These are phyloP conservation scores for Melanogaster broomeanus DNA, from an alignment of 768 basidiomycete genomes.

Conservation along the genomic window DNA sequence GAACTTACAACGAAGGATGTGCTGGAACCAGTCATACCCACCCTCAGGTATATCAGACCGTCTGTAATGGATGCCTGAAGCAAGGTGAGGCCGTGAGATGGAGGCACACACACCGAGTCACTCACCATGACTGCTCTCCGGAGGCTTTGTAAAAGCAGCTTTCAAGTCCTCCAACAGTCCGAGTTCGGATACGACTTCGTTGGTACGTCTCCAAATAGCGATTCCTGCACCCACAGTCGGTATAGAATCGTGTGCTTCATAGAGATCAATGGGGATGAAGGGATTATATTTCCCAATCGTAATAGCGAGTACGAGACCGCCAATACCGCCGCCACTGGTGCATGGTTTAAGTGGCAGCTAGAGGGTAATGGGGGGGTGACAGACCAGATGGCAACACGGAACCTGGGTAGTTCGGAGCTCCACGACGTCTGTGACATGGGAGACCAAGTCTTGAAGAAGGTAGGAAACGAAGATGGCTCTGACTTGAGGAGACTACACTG, in stretches of 20 bases:
- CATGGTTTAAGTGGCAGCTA: not conserved
- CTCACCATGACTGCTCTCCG: constrained; percentile 16
- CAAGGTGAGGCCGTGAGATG: not conserved
- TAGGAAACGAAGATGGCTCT: too few species aligned
- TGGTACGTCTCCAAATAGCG: constrained; percentile 48
- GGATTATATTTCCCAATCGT: constrained; percentile 36
- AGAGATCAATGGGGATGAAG: constrained; percentile 41
- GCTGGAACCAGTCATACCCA: constrained; percentile 26
- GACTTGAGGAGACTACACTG: too few species aligned
- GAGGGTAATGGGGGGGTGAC: not conserved
- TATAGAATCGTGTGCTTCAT: constrained; percentile 46
- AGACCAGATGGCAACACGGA: constrained; percentile 15
- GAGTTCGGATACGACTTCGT: constrained; percentile 45
- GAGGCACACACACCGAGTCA: not conserved
- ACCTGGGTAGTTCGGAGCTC: too few species aligned
- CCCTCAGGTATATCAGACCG: constrained; percentile 24
- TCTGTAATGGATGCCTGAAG: not conserved
- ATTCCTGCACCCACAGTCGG: constrained; percentile 44
- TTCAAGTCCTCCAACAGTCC: constrained; percentile 40
- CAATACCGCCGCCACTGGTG: constrained; percentile 42
- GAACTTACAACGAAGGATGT: constrained; percentile 20
- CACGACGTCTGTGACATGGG: too few species aligned
- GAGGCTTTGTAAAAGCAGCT: constrained; percentile 10
- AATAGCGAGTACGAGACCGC: constrained; percentile 44
- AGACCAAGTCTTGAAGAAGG: too few species aligned